Evolutionary conservation across 2,329 filamentous ascomycete genomes (phyloP).

Genomic region (Falciphora oryzae): DNA sequence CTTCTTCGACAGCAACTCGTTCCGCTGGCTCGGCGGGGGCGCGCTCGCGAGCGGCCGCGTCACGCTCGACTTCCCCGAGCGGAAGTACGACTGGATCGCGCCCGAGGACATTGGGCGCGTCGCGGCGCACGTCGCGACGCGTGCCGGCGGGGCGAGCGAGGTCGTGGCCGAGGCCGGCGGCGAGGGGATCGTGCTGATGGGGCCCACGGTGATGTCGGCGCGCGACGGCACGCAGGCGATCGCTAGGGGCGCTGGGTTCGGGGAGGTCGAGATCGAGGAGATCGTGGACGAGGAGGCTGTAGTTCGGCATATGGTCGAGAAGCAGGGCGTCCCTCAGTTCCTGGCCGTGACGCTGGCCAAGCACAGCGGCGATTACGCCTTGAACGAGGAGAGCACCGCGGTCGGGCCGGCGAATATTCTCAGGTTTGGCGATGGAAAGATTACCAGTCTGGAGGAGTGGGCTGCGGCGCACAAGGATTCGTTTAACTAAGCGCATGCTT

Average conservation of each 20-base stretch:
- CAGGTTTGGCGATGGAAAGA: constrained; percentile 12
- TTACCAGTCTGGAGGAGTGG: constrained; percentile 12
- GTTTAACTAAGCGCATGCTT: background rate
- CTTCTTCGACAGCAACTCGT: constrained; percentile 37
- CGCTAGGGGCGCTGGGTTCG: constrained; percentile 23
- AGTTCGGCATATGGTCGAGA: background rate
- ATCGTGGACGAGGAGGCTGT: constrained; percentile 8
- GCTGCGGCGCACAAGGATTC: constrained; percentile 11
- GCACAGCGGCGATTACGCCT: background rate
- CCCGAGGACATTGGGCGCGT: constrained; percentile 40
- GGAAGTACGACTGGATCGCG: constrained; percentile 32
- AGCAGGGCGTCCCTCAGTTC: background rate
- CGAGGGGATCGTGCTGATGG: constrained; percentile 29
- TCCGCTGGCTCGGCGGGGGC: constrained; percentile 19
- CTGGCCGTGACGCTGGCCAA: constrained; percentile 3
- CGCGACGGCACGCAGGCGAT: constrained; percentile 24
- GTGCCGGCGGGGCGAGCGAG: constrained; percentile 21
- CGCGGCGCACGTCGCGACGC: constrained; percentile 30
- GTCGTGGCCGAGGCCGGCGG: constrained; percentile 12
- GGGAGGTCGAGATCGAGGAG: constrained; percentile 18
- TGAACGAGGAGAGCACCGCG: background rate
- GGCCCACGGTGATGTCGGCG: constrained; percentile 27
- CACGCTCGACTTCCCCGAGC: constrained; percentile 24
- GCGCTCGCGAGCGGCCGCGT: constrained; percentile 26
- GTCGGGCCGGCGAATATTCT: constrained; percentile 8